These are phyloP conservation scores for Aleurites moluccanus DNA, from an alignment of 441 rosid genomes.

Conservation along the genomic window DNA sequence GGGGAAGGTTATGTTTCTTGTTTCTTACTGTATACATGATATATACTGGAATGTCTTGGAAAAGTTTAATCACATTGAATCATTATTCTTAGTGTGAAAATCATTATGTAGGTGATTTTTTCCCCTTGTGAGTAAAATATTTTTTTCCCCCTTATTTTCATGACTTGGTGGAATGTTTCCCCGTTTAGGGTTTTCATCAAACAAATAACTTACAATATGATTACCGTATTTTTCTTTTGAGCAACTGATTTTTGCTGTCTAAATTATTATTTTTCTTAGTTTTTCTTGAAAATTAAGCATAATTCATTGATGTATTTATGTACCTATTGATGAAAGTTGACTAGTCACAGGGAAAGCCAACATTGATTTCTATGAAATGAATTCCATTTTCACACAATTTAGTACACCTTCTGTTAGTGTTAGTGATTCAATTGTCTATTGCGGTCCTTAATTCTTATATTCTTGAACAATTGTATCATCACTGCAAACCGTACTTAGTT, in stretches of 20 bases:
- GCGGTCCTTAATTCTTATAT: background rate
- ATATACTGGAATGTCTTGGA: conserved; percentile 8
- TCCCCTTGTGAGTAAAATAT: background rate
- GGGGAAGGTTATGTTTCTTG: background rate
- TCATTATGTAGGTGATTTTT: conserved; percentile 1
- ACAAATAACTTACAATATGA: background rate
- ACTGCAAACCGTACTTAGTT: background rate
- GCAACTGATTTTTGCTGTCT: background rate
- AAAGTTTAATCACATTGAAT: conserved; percentile 16
- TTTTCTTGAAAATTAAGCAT: background rate
- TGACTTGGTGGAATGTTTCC: no score
- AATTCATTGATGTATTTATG: no score
- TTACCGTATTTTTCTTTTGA: background rate
- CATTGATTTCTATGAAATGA: no score
- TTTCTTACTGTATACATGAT: conserved; percentile 8
- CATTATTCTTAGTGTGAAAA: background rate
- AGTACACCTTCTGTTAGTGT: no score
- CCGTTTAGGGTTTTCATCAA: background rate
- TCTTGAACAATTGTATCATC: background rate
- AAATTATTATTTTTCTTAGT: background rate
- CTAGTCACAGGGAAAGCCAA: background rate
- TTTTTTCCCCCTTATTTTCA: background rate
- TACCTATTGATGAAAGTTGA: no score
- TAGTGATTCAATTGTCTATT: no score
- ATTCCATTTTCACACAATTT: background rate